phyloP scores from a whole-genome alignment of 2,329 filamentous ascomycete genomes.

The Colletotrichum ledebouriae region DNA sequence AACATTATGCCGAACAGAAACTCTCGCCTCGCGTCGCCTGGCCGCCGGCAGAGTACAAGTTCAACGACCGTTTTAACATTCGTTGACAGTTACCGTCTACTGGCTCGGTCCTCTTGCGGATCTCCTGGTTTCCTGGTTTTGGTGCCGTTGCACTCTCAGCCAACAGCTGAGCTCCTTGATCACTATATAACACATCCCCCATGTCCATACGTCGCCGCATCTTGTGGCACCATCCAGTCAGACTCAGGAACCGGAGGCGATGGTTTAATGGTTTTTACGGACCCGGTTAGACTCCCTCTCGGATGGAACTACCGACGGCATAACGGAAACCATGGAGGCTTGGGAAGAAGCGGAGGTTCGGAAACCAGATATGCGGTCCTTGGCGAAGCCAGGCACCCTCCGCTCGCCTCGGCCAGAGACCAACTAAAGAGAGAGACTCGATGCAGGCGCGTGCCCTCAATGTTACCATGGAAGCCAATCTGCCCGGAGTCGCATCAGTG shows the following conservation, averaged over 20 bases:
- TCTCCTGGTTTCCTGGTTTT: background rate
- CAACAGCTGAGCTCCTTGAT: background rate
- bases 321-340: slow-evolving; percentile 17
- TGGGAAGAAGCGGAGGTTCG: background rate
- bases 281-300: background rate
- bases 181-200: background rate
- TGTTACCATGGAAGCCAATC: background rate
- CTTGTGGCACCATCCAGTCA: background rate
- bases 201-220: background rate
- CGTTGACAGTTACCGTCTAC: slow-evolving; percentile 4
- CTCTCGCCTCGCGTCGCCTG: background rate
- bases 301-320: slow-evolving; percentile 16
- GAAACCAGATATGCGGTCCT: slow-evolving; percentile 6
- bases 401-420: slow-evolving; percentile 5
- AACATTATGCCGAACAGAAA: slow-evolving; percentile 15
- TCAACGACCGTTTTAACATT: background rate
- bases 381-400: slow-evolving; percentile 3
- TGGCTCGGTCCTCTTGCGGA: background rate
- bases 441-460: slow-evolving; percentile 8
- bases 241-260: background rate
- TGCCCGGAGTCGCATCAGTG: slow-evolving; percentile 8
- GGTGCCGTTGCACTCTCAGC: background rate
- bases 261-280: background rate
- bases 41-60: background rate
- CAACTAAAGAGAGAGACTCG: background rate